Percentiles rank a stretch among this genome's conserved stretches.
Evolutionary conservation across 1,284 basidiomycete genomes (phyloP).

Genomic region (Heimioporus retisporus): DNA sequence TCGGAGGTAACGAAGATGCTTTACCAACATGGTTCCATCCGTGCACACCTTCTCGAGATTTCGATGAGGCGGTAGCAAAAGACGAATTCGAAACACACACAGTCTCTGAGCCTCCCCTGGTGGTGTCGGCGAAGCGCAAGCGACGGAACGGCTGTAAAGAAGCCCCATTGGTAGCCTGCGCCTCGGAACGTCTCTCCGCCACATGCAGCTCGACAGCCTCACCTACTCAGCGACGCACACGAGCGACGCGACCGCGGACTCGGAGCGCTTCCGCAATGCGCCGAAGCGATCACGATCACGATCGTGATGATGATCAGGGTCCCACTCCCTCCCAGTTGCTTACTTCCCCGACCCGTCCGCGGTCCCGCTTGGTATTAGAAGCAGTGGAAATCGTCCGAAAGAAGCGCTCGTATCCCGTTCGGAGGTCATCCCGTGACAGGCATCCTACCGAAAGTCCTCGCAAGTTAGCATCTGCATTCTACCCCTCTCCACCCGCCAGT

Average conservation of each 20-base stretch:
- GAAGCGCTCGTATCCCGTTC: background rate
- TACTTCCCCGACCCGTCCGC: background rate
- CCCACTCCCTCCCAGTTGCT: background rate
- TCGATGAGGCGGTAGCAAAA: too few species aligned
- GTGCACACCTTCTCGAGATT: too few species aligned
- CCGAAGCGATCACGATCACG: too few species aligned
- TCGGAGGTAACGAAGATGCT: too few species aligned
- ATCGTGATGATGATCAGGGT: background rate
- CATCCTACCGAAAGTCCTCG: background rate
- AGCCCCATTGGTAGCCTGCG: background rate
- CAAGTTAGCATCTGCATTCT: slow-evolving; percentile 1
- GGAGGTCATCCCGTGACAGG: background rate
- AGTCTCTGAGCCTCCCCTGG: background rate
- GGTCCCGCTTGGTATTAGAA: slow-evolving; percentile 18
- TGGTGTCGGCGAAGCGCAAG: slow-evolving; percentile 11
- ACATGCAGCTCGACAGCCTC: background rate
- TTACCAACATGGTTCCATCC: too few species aligned
- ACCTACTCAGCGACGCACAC: background rate
- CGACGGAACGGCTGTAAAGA: background rate
- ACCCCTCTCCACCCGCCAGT: slow-evolving; percentile 22
- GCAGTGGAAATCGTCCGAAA: slow-evolving; percentile 26
- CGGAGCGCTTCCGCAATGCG: background rate
- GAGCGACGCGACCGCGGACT: background rate
- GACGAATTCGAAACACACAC: too few species aligned
- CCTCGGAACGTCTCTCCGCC: background rate